Evolutionary conservation across 805 yeast genomes (phyloP).

Genomic region (Kuraishia capsulata): DNA sequence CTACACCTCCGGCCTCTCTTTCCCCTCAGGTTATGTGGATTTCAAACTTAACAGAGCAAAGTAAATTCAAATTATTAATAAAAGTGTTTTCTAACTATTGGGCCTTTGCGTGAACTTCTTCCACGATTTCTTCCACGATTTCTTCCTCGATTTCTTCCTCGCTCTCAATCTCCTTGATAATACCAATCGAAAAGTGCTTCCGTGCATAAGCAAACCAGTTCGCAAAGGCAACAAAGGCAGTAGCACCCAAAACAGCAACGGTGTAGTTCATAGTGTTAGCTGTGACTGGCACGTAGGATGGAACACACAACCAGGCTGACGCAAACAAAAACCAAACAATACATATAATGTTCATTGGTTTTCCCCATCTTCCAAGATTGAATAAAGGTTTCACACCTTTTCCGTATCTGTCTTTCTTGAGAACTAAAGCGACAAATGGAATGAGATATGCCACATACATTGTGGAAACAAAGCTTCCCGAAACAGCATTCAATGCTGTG

Average conservation of each 20-base stretch:
- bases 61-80: too few relatives aligned
- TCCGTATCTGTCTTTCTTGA: conserved; percentile 35
- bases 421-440: conserved; percentile 32
- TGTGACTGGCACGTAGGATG: conserved; percentile 34
- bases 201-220: conserved; percentile 12
- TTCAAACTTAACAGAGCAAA: too few relatives aligned
- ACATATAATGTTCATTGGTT: conserved; percentile 28
- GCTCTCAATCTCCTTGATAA: too few relatives aligned
- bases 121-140: too few relatives aligned
- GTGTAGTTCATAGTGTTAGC: conserved; percentile 46
- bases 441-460: conserved; percentile 40
- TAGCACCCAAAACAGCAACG: conserved; percentile 33
- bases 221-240: conserved; percentile 11
- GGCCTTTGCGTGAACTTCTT: too few relatives aligned
- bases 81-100: too few relatives aligned
- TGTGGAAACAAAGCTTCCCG: conserved; percentile 42
- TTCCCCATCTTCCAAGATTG: conserved; percentile 31
- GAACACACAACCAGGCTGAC: conserved; percentile 41
- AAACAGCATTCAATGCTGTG: conserved; percentile 43
- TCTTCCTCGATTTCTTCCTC: too few relatives aligned
- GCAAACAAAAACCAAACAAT: conserved; percentile 35
- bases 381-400: conserved; percentile 40
- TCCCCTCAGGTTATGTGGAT: too few relatives aligned
- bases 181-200: conserved; percentile 7
- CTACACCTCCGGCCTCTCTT: too few relatives aligned